phyloP scores from a whole-genome alignment of 805 yeast genomes.

The Yamadazyma laniorum region DNA sequence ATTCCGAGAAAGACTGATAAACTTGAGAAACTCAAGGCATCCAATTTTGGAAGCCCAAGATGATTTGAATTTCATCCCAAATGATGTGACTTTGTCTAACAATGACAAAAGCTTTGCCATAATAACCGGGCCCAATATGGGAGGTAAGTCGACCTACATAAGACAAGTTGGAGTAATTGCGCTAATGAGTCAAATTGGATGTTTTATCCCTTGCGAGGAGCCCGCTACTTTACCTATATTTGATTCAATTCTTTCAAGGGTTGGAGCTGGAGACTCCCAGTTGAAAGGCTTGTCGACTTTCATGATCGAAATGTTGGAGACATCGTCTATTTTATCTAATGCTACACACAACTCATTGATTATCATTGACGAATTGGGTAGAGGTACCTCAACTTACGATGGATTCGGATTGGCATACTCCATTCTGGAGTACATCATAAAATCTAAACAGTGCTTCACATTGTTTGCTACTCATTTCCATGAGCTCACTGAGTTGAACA shows the following conservation, averaged over 20 bases:
- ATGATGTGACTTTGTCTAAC: conserved; percentile 71
- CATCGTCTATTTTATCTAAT: conserved; percentile 78
- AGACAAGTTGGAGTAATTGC: conserved; percentile 87
- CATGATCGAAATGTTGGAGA: conserved; percentile 89
- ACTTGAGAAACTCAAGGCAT: conserved; percentile 78
- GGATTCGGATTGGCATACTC: conserved; percentile 99
- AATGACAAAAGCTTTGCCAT: conserved; percentile 54
- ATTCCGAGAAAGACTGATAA: conserved; percentile 44
- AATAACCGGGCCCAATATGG: conserved; percentile 97
- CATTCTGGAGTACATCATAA: conserved; percentile 80
- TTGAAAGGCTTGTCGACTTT: conserved; percentile 95
- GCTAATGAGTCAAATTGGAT: conserved; percentile 84
- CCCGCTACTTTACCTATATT: conserved; percentile 75
- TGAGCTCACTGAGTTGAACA: conserved; percentile 81
- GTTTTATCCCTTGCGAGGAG: conserved; percentile 71
- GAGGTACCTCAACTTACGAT: conserved; percentile 88
- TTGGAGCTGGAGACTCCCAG: conserved; percentile 99
- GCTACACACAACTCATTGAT: conserved; percentile 79
- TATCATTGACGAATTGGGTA: conserved; percentile 91
- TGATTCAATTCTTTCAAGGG: conserved; percentile 91
- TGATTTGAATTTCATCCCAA: conserved; percentile 84
- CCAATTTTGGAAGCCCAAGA: conserved; percentile 94
- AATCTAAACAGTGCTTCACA: conserved; percentile 70
- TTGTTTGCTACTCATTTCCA: conserved; percentile 97
- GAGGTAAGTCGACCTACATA: conserved; percentile 92